Conservation (phyloP, 106 monocot species). For the Vanilla planifolia region DNA sequence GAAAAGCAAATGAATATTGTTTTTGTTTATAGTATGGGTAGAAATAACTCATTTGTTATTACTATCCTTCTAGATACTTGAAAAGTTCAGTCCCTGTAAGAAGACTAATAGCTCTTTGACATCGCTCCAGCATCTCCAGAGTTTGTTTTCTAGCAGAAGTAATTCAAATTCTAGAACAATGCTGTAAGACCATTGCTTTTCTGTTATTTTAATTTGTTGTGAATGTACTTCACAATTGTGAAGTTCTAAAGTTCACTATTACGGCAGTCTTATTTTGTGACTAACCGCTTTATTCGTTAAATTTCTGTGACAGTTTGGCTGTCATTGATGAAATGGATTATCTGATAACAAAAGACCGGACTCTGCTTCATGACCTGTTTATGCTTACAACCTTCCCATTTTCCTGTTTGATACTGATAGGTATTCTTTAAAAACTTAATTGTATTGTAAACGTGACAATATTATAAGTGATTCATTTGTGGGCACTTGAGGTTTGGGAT, state of each 20-base stretch:
- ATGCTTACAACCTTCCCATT: slow-evolving; percentile 89
- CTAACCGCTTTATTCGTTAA: background rate
- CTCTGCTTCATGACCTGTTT: slow-evolving; percentile 91
- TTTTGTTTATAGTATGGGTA: background rate
- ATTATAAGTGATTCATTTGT: too few species aligned
- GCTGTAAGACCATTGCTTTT: slow-evolving; percentile 44
- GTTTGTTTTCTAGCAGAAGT: slow-evolving; percentile 43
- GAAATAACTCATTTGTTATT: background rate
- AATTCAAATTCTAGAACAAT: slow-evolving; percentile 26
- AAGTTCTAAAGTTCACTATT: too few species aligned
- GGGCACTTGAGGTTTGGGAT: too few species aligned
- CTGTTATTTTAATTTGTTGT: background rate
- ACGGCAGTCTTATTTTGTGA: too few species aligned
- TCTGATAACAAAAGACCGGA: slow-evolving; percentile 81
- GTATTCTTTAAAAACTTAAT: slow-evolving; percentile 25
- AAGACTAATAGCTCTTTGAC: slow-evolving; percentile 30
- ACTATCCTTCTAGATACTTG: slow-evolving; percentile 46
- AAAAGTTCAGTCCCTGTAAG: slow-evolving; percentile 26
- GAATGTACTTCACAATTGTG: too few species aligned
- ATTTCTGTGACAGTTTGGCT: slow-evolving; percentile 40
- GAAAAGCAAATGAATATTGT: background rate
- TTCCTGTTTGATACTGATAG: slow-evolving; percentile 78
- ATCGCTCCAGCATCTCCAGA: slow-evolving; percentile 57
- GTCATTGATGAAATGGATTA: slow-evolving; percentile 95
- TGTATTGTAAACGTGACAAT: too few species aligned